Percentiles rank a stretch among this genome's conserved stretches.
Evolutionary conservation across 192 early-diverging fungal genomes (phyloP).

Genomic region (Backusella tarrabulga): DNA sequence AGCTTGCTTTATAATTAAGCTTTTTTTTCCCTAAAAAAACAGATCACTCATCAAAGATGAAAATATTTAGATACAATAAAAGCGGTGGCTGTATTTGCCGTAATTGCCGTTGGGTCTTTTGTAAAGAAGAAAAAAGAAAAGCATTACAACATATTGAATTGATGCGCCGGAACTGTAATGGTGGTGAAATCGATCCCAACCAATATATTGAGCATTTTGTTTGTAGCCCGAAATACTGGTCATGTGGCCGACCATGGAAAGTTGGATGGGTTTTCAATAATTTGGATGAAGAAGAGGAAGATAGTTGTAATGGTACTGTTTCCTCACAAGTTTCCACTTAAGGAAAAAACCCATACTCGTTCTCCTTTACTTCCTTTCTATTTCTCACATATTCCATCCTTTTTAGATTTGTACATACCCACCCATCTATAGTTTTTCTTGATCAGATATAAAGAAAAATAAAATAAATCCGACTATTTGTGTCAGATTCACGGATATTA

Average conservation of each 20-base stretch:
- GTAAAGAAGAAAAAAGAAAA: conserved; percentile 41
- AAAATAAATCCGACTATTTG: neutral
- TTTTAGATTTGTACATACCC: neutral
- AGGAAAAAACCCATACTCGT: no score
- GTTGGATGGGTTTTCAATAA: conserved; percentile 34
- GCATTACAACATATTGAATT: conserved; percentile 30
- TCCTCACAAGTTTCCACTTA: neutral
- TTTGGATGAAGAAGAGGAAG: neutral
- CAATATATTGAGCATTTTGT: conserved; percentile 36
- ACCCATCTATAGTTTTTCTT: neutral
- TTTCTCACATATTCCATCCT: neutral
- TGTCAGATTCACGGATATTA: neutral
- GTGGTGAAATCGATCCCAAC: conserved; percentile 15
- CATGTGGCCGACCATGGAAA: conserved; percentile 37
- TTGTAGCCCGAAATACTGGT: conserved; percentile 39
- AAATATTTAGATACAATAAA: conserved; percentile 38
- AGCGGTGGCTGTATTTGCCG: conserved; percentile 33
- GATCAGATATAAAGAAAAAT: neutral
- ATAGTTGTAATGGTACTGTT: neutral
- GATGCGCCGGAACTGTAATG: conserved; percentile 22
- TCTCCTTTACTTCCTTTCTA: neutral
- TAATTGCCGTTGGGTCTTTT: conserved; percentile 37
- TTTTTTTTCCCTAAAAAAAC: neutral
- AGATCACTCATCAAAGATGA: neutral
- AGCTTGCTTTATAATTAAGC: conserved; percentile 9